A percentile compares a stretch with the other conserved stretches of the same genome.
These are phyloP conservation scores for Ophiostoma triangulosporum DNA, from an alignment of 2,329 filamentous ascomycete species.

Conservation along the genomic window DNA sequence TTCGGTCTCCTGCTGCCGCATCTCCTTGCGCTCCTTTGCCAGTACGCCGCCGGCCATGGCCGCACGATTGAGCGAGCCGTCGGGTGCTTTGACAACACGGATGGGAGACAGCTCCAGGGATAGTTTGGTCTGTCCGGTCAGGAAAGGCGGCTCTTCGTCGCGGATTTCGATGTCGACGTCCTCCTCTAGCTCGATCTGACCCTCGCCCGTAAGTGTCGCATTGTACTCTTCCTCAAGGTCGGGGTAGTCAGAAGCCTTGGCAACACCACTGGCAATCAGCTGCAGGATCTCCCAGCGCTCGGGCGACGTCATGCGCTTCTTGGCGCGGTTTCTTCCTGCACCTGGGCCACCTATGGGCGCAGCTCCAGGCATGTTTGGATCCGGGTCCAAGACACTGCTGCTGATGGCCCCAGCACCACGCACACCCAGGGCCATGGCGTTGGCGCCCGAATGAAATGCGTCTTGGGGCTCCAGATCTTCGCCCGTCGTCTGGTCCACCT, in stretches of 20 bases:
- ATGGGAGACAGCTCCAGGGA: constrained; percentile 92
- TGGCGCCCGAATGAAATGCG: constrained; percentile 76
- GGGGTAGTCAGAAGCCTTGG: constrained; percentile 85
- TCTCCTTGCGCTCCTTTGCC: constrained; percentile 78
- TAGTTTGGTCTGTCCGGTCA: constrained; percentile 92
- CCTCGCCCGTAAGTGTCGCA: constrained; percentile 71
- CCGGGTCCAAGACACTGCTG: constrained; percentile 17
- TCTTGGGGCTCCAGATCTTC: constrained; percentile 68
- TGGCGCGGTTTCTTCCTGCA: constrained; percentile 36
- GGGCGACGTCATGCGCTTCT: constrained; percentile 90
- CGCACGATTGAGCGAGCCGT: constrained; percentile 93
- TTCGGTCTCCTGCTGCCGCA: constrained; percentile 78
- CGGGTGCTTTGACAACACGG: constrained; percentile 89
- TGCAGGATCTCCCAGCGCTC: constrained; percentile 97
- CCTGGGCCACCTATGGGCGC: constrained; percentile 35
- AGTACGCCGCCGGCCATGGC: constrained; percentile 86
- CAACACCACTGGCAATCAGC: constrained; percentile 86
- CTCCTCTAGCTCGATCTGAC: constrained; percentile 82
- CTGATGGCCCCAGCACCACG: constrained; percentile 41
- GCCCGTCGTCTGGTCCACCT: constrained; percentile 83
- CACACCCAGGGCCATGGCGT: constrained; percentile 64
- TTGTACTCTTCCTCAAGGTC: constrained; percentile 92
- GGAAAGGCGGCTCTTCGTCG: constrained; percentile 91
- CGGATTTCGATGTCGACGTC: constrained; percentile 94
- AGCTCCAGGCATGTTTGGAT: constrained; percentile 20